Base-by-base conservation (phyloP, 441 rosid genomes). In the Arabidopsis lyrata region DNA sequence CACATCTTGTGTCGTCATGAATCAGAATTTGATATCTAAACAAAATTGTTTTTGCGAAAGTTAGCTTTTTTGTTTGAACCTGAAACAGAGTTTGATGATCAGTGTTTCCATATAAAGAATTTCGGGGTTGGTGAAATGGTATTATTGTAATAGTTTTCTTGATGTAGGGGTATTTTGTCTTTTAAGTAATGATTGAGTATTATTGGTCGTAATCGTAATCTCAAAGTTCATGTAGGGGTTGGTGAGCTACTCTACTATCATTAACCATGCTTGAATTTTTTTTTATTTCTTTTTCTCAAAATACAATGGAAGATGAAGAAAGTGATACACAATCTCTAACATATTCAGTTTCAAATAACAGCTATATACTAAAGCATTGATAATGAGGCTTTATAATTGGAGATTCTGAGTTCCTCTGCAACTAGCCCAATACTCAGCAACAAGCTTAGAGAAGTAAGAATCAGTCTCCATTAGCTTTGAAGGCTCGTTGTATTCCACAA, bases 401-500 rank as follows among this genome's bases (percentile, higher is more conserved):
- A 79, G 73, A 63, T 72, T 72, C 18, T 70, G 62, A 66, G 44
- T 79, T 59, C 81, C 84, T 31, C 83, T 83, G 84, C 93, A 87
- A 78, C 91, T 90, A 3, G 95, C 81, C 98, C 98, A 91, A 63
- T 94, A 91, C 72, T 91, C 96, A 72, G 86, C 90, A 53, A 90
- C 97, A 22, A 88, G 93, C 74, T 87, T 93, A 8, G 93, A 90
- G 84, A 91, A 91, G 59, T 83, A 90, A 27, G 98, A 91, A 41
- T 83, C 84, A 12, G 68, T 84, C 59, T 87, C 88, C 95, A 90
- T 80, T 12, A 93, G 88, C 80, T 80, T 90, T 6, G 82, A 77
- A 41, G 98, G 97, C 70, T 90, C 88, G 47, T 88, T 87, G 50
- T 88, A 87, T 73, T 91, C 97, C 66, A 87, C 57, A 75, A 94